Percentiles rank a stretch among this genome's conserved stretches.
These are phyloP conservation scores for Carex sylvatica DNA, from an alignment of 202 grass and related monocot genomes.

Conservation along the genomic window DNA sequence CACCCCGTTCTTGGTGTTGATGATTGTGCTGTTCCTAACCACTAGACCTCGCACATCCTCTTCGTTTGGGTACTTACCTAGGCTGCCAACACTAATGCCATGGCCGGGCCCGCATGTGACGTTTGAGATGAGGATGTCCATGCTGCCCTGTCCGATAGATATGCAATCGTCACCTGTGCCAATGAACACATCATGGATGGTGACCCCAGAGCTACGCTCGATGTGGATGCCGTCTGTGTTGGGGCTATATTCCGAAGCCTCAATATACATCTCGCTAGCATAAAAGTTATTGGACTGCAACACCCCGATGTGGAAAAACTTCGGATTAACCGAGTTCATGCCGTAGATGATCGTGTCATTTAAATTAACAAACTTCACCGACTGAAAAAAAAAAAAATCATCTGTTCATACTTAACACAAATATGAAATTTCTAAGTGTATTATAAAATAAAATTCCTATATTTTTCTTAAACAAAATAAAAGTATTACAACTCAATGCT, in stretches of 20 bases:
- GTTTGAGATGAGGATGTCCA: slow-evolving; percentile 24
- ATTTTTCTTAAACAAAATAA: no score
- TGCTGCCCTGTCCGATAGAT: slow-evolving; percentile 58
- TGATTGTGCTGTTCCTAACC: slow-evolving; percentile 42
- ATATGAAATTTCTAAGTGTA: no score
- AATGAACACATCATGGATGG: slow-evolving; percentile 32
- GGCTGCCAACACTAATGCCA: slow-evolving; percentile 64
- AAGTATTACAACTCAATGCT: no score
- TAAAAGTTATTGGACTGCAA: slow-evolving; percentile 24
- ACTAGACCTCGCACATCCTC: slow-evolving; percentile 46
- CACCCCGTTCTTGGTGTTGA: slow-evolving; percentile 43
- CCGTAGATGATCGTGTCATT: slow-evolving; percentile 34
- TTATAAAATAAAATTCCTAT: no score
- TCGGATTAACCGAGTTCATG: slow-evolving; percentile 58
- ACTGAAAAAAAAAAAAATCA: slow-evolving; percentile 23
- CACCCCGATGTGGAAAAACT: slow-evolving; percentile 73
- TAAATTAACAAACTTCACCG: slow-evolving; percentile 42
- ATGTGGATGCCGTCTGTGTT: slow-evolving; percentile 82
- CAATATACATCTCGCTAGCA: slow-evolving; percentile 20
- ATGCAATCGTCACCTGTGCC: slow-evolving; percentile 59
- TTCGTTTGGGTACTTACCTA: slow-evolving; percentile 50
- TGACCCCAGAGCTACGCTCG: slow-evolving; percentile 40
- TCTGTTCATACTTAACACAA: no score
- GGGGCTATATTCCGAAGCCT: slow-evolving; percentile 43
- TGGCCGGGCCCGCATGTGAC: slow-evolving; percentile 63